Evolutionary conservation across 441 rosid species (phyloP), one percentile per base, ranked within the genome.

Genomic region (Corymbia calophylla): DNA sequence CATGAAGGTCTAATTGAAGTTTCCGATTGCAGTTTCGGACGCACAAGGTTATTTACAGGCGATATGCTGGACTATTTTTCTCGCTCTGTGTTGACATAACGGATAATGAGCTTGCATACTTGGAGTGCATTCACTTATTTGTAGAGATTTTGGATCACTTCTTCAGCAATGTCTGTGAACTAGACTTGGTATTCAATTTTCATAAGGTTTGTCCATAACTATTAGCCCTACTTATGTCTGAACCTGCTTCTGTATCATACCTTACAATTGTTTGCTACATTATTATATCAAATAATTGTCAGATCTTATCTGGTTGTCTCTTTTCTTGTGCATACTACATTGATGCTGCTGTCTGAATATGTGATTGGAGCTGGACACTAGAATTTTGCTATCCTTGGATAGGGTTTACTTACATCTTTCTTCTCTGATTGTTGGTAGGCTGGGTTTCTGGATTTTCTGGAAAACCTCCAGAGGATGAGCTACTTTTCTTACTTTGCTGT

Each of bases 91-190:
- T 98, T 23, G 99, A 98, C 89, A 97, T 98, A 89, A 98, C 99
- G 0, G 99, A 98, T 90, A 98, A 97, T 87, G 99, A 98, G 89
- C 92, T 98, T 95, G 99, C 99, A 84, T 97, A 97, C 93, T 90
- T 98, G 90, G 99, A 98, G 93, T 92, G 97, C 92, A 98, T 98
- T 91, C 99, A 98, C 91, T 93, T 98, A 90, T 98, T 98, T 91
- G 99, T 98, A 88, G 99, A 98, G 95, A 96, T 98, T 55, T 92
- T 98, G 94, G 99, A 98, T 91, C 99, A 97, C 95, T 98, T 97
- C 96, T 98, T 98, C 95, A 98, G 99, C 96, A 98, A 97, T 90
- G 99, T 98, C 56, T 98, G 99, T 88, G 99, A 98, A 94, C 97
- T 98, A 39, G 99, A 98, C 94, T 94, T 98, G 94, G 99, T 98